Conservation (phyloP, 352 stramenopile genomes). For the Phytophthora agathidicida region DNA sequence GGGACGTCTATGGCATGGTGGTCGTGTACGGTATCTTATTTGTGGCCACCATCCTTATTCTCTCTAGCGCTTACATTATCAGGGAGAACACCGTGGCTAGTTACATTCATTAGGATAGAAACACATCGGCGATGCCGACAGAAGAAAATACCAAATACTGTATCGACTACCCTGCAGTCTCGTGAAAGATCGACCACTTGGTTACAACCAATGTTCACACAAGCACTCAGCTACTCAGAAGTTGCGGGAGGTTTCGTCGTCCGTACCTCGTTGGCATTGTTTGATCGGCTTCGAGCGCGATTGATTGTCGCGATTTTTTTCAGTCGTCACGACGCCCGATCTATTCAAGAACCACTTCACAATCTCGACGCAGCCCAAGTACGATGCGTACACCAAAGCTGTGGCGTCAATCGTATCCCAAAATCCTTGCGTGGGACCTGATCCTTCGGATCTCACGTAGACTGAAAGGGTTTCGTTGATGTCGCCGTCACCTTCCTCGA, state of each 20-base stretch:
- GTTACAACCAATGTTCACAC: too few relatives aligned
- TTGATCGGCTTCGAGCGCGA: too few relatives aligned
- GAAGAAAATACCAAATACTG: too few relatives aligned
- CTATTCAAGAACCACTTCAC: conserved; percentile 26
- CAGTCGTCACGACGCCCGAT: conserved; percentile 27
- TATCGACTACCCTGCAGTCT: too few relatives aligned
- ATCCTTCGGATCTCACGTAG: not conserved
- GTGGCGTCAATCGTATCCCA: conserved; percentile 1
- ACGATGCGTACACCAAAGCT: conserved; percentile 14
- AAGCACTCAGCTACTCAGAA: too few relatives aligned
- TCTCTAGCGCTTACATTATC: not conserved
- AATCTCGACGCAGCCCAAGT: conserved; percentile 16
- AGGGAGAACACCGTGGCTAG: conserved; percentile 7
- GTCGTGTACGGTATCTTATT: conserved; percentile 18
- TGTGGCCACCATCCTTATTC: conserved; percentile 6
- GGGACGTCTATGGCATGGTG: conserved; percentile 17
- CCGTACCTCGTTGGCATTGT: too few relatives aligned
- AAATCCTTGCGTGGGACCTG: not conserved
- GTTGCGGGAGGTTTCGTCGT: too few relatives aligned
- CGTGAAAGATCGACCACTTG: too few relatives aligned
- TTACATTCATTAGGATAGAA: conserved; percentile 22
- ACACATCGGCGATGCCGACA: not conserved
- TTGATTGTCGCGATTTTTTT: too few relatives aligned
- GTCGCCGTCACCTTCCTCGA: conserved; percentile 6
- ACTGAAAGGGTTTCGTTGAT: conserved; percentile 17